Conservation (phyloP, 805 yeast species). For the Vanderwaltozyma yarrowii region DNA sequence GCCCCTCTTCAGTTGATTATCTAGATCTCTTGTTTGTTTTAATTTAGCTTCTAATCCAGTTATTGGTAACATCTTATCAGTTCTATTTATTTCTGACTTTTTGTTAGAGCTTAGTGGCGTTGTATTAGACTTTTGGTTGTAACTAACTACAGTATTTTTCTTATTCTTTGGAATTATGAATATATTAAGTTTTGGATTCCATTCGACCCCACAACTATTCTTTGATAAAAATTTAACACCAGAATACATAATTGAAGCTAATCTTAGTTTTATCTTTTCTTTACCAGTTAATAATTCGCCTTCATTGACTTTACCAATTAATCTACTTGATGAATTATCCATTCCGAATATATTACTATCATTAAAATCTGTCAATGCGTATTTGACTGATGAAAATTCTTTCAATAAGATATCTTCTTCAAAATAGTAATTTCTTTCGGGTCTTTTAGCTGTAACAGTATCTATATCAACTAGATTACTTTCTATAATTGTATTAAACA, state of each 20-base stretch:
- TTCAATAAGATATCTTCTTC: constrained; percentile 54
- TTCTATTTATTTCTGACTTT: no score
- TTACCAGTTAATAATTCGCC: constrained; percentile 3
- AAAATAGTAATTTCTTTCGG: constrained; percentile 44
- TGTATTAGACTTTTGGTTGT: no score
- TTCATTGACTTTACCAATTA: constrained; percentile 11
- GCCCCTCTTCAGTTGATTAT: constrained; percentile 7
- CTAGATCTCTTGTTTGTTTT: neutral
- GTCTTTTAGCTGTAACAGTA: constrained; percentile 17
- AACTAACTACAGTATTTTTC: neutral
- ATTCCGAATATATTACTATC: constrained; percentile 28
- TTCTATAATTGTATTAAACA: constrained; percentile 24
- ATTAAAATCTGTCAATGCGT: constrained; percentile 49
- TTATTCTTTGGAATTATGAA: neutral
- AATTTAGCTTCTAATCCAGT: constrained; percentile 9
- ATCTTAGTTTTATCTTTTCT: constrained; percentile 8
- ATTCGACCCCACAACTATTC: constrained; percentile 13
- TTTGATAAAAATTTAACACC: constrained; percentile 11
- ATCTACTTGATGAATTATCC: constrained; percentile 11
- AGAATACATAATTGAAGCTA: constrained; percentile 10
- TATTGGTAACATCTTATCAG: neutral
- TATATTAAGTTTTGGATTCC: constrained; percentile 4
- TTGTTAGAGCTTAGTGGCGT: no score
- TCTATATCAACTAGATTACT: constrained; percentile 5
- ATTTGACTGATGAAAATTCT: constrained; percentile 48